Conservation (phyloP, 257 asterid species). For the Forsythia suspensa region DNA sequence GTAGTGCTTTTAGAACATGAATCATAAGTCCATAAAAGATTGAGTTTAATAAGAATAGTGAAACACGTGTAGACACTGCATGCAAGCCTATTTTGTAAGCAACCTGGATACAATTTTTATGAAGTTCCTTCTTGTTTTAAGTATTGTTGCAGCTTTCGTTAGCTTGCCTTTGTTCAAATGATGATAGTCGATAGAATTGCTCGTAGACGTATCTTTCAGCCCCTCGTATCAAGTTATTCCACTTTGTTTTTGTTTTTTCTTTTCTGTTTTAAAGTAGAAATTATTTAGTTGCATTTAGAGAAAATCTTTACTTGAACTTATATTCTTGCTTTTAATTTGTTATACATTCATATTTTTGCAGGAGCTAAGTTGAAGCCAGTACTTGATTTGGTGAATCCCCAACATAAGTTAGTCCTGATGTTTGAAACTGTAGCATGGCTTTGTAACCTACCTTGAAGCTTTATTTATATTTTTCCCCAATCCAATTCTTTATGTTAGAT, state of each 20-base stretch:
- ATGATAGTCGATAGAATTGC: background rate
- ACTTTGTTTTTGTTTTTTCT: background rate
- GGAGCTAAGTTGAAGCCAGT: constrained; percentile 66
- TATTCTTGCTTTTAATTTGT: constrained; percentile 19
- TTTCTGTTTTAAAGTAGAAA: background rate
- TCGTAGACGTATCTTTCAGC: background rate
- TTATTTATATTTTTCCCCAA: constrained; percentile 14
- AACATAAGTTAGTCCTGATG: constrained; percentile 74
- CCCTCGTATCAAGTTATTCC: background rate
- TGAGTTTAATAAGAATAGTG: background rate
- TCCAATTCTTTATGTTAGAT: background rate
- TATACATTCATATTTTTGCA: constrained; percentile 39
- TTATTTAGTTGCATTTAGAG: background rate
- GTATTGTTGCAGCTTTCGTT: constrained; percentile 5
- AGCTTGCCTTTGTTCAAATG: background rate
- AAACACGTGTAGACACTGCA: background rate
- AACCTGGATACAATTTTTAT: background rate
- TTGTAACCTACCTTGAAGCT: constrained; percentile 14
- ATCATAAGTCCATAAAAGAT: background rate
- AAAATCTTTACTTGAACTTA: constrained; percentile 9
- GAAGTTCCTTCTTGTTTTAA: background rate
- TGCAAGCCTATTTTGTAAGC: background rate
- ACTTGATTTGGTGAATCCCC: constrained; percentile 93
- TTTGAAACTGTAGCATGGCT: constrained; percentile 23
- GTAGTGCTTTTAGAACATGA: background rate